These are phyloP conservation scores for Lithohypha guttulata DNA, from an alignment of 2,329 filamentous ascomycete species.

Conservation along the genomic window DNA sequence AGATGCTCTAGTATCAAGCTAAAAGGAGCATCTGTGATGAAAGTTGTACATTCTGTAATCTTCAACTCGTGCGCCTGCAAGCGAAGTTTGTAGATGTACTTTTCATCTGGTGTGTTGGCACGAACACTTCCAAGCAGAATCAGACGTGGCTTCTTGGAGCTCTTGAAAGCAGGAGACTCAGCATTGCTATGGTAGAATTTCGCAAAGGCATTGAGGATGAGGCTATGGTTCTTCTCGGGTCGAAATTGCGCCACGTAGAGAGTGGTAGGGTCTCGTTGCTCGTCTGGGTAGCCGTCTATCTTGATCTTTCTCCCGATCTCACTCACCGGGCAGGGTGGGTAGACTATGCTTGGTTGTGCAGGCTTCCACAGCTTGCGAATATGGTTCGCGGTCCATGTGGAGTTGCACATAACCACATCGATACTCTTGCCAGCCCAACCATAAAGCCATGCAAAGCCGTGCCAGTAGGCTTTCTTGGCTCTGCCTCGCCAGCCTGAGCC, in stretches of 20 bases:
- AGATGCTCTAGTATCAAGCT: conserved; percentile 74
- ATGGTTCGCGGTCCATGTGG: conserved; percentile 81
- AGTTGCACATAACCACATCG: conserved; percentile 96
- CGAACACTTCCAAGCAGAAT: conserved; percentile 89
- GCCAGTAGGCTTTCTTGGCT: conserved; percentile 76
- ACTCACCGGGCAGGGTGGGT: conserved; percentile 82
- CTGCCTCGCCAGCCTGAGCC: conserved; percentile 61
- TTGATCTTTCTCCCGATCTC: conserved; percentile 68
- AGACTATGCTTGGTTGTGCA: conserved; percentile 49
- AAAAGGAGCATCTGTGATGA: conserved; percentile 85
- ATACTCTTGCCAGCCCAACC: conserved; percentile 70
- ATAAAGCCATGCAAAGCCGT: conserved; percentile 71
- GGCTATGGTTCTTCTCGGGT: conserved; percentile 88
- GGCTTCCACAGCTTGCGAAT: conserved; percentile 63
- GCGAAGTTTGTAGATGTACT: conserved; percentile 70
- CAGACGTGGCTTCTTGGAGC: conserved; percentile 49
- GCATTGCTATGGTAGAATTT: conserved; percentile 53
- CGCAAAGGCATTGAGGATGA: conserved; percentile 77
- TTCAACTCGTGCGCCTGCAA: conserved; percentile 76
- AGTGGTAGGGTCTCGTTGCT: conserved; percentile 56
- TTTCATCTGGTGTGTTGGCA: conserved; percentile 45
- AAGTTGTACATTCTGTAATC: conserved; percentile 74
- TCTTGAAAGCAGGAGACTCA: conserved; percentile 36
- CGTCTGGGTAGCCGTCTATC: conserved; percentile 44
- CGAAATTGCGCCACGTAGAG: conserved; percentile 96